A percentile compares a stretch with the other conserved stretches of the same genome.
phyloP scores from a whole-genome alignment of 1,284 basidiomycete species.

The Ustilago trichophora region DNA sequence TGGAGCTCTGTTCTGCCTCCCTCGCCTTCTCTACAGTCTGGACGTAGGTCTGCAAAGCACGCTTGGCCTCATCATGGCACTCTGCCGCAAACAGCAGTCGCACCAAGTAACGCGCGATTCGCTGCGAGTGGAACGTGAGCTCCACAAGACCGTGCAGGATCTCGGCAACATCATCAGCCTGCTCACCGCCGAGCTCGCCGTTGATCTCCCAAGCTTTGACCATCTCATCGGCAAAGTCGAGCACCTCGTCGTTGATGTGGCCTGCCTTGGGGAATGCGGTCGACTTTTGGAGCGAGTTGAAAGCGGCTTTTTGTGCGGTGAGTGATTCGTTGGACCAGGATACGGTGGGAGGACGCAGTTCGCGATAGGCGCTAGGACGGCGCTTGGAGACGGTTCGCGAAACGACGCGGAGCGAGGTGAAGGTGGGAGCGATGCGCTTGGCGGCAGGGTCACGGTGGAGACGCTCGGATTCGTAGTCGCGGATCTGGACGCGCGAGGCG shows the following conservation, averaged over 20 bases:
- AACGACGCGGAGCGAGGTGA: conserved; percentile 32
- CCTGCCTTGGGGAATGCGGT: conserved; percentile 86
- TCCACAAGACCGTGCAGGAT: conserved; percentile 58
- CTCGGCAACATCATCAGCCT: conserved; percentile 61
- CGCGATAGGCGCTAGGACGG: conserved; percentile 44
- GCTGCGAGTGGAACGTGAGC: conserved; percentile 63
- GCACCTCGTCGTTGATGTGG: conserved; percentile 79
- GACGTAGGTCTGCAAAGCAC: conserved; percentile 56
- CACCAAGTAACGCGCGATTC: conserved; percentile 57
- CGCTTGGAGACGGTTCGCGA: conserved; percentile 59
- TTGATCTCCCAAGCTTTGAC: conserved; percentile 79
- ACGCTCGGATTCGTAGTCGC: conserved; percentile 55
- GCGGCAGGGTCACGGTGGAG: conserved; percentile 39
- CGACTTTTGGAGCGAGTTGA: conserved; percentile 58
- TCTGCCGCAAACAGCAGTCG: conserved; percentile 60
- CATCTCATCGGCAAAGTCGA: conserved; percentile 82
- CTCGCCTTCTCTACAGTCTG: conserved; percentile 62
- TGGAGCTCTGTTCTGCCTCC: conserved; percentile 37
- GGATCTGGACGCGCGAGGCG: conserved; percentile 54
- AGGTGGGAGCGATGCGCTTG: conserved; percentile 25
- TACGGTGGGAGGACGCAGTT: conserved; percentile 37
- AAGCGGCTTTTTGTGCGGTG: conserved; percentile 43
- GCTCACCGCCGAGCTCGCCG: conserved; percentile 55
- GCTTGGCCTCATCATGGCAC: conserved; percentile 56
- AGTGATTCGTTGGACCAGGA: conserved; percentile 60